A percentile compares a stretch with the other conserved stretches of the same genome.
These are phyloP conservation scores for Exophiala sp. DNA, from an alignment of 2,329 filamentous ascomycete species.

Conservation along the genomic window DNA sequence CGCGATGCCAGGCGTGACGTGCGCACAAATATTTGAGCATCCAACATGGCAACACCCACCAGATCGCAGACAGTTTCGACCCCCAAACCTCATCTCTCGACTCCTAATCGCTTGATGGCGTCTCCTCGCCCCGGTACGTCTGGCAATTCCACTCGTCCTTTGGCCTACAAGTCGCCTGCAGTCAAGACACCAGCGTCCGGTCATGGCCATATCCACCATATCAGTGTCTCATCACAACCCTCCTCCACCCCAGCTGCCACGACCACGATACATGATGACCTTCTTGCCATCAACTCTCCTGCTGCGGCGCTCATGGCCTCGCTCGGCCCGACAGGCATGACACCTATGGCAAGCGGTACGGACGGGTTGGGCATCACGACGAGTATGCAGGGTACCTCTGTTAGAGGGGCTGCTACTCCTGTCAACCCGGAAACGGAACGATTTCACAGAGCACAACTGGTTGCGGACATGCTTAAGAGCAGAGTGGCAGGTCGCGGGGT, in stretches of 20 bases:
- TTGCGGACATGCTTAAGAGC: constrained; percentile 37
- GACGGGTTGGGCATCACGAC: constrained; percentile 37
- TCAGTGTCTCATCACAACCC: constrained; percentile 37
- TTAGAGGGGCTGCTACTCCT: constrained; percentile 35
- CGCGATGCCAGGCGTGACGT: too few species aligned
- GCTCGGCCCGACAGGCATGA: constrained; percentile 23
- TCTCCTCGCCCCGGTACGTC: constrained; percentile 40
- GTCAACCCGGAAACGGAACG: constrained; percentile 41
- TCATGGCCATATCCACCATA: constrained; percentile 34
- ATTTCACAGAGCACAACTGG: constrained; percentile 38
- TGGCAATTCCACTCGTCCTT: constrained; percentile 35
- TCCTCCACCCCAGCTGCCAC: constrained; percentile 41
- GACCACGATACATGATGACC: constrained; percentile 36
- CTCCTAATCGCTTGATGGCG: constrained; percentile 41
- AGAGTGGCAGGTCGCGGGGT: constrained; percentile 41
- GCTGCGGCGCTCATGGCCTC: constrained; percentile 37
- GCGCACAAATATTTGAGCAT: too few species aligned
- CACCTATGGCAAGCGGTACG: constrained; percentile 19
- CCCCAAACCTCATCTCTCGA: constrained; percentile 38
- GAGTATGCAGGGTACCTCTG: constrained; percentile 39
- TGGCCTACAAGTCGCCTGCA: constrained; percentile 43
- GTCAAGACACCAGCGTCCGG: constrained; percentile 40
- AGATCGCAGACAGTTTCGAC: constrained; percentile 27
- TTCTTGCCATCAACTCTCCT: constrained; percentile 42
- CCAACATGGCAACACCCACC: constrained; percentile 44